phyloP scores from a whole-genome alignment of 106 monocot genomes.

The Dendrobium nobile region DNA sequence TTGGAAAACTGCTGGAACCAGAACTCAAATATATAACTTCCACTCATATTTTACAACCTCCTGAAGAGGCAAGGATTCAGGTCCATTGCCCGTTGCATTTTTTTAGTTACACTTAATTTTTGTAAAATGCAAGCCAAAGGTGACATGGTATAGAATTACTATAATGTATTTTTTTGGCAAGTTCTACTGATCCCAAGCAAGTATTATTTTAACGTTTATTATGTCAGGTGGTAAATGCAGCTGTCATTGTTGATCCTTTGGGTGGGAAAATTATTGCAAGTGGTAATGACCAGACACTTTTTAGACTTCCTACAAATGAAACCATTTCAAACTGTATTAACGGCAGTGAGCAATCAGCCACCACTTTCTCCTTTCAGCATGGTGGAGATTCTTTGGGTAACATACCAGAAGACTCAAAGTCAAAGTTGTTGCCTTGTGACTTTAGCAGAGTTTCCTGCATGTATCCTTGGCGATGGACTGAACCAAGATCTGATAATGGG shows the following conservation, averaged over 20 bases:
- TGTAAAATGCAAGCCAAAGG: not conserved
- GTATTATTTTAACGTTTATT: not conserved
- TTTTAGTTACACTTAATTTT: not conserved
- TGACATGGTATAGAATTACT: not conserved
- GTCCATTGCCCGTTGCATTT: not conserved
- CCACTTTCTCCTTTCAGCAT: not conserved
- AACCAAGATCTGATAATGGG: constrained; percentile 12
- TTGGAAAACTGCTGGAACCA: not conserved
- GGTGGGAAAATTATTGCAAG: constrained; percentile 47
- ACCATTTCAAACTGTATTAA: constrained; percentile 1
- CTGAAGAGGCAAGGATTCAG: not conserved
- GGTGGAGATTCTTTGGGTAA: not conserved
- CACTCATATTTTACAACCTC: not conserved
- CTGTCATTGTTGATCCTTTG: constrained; percentile 67
- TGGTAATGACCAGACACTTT: constrained; percentile 42
- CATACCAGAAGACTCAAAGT: not conserved
- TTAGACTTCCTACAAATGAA: not conserved
- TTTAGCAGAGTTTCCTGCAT: constrained; percentile 46
- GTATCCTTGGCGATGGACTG: constrained; percentile 63
- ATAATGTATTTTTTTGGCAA: not conserved
- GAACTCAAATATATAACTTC: not conserved
- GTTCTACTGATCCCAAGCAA: not conserved
- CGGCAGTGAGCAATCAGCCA: not conserved
- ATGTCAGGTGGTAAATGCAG: constrained; percentile 69
- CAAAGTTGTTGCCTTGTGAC: constrained; percentile 7